These are phyloP conservation scores for Emericellopsis terricola DNA, from an alignment of 495 filamentous ascomycete species.

Conservation along the genomic window DNA sequence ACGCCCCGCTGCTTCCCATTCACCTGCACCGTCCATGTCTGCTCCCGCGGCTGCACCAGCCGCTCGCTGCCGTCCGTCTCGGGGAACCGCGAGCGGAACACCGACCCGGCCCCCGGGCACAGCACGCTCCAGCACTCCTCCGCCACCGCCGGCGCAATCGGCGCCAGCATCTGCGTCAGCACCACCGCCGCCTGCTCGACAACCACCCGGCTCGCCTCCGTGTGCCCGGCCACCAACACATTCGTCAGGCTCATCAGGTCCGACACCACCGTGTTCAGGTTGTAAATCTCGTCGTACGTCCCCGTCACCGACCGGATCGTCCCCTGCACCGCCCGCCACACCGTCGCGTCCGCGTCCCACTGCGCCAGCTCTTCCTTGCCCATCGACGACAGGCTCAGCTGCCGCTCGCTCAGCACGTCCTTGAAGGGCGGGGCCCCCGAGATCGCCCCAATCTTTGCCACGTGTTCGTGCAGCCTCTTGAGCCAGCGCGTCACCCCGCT, in stretches of 20 bases:
- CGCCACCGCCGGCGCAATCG: conserved; percentile 57
- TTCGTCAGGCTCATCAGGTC: conserved; percentile 71
- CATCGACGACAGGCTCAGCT: conserved; percentile 5
- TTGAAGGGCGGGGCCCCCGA: conserved; percentile 2
- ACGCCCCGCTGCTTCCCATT: conserved; percentile 57
- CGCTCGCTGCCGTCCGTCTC: conserved; percentile 26
- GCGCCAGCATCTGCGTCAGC: conserved; percentile 54
- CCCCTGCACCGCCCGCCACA: conserved; percentile 45
- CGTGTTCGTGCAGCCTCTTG: conserved; percentile 40
- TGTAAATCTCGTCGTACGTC: conserved; percentile 49
- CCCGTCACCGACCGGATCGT: conserved; percentile 47
- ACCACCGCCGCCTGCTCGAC: conserved; percentile 16
- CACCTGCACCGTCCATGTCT: conserved; percentile 47
- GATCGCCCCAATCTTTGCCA: conserved; percentile 13
- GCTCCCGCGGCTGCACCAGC: conserved; percentile 16
- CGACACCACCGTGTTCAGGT: conserved; percentile 66
- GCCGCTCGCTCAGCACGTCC: conserved; percentile 12
- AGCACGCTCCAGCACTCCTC: conserved; percentile 65
- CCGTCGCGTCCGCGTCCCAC: conserved; percentile 31
- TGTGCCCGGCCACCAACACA: conserved; percentile 20
- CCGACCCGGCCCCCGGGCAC: conserved; percentile 11
- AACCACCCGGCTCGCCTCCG: conserved; percentile 8
- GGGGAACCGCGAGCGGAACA: conserved; percentile 39
- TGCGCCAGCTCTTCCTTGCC: conserved; percentile 6
- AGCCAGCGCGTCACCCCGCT: conserved; percentile 69